Conservation (phyloP, 306 rosid species). For the Senna tora region DNA sequence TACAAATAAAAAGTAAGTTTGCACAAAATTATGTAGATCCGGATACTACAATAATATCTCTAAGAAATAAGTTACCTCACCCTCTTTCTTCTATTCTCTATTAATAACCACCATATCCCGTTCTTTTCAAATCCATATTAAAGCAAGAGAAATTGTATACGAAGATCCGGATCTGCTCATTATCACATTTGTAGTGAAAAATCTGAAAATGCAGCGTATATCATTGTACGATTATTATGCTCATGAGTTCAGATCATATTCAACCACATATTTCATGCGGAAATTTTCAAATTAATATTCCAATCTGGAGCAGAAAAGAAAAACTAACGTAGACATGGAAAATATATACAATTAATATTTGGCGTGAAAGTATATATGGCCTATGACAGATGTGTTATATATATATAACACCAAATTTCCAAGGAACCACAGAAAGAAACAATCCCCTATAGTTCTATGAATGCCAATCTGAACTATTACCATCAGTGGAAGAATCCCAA, state of each 20-base stretch:
- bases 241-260: neutral
- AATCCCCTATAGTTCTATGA: no score
- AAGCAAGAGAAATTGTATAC: no score
- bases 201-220: neutral
- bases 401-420: neutral
- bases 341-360: neutral
- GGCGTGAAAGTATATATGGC: neutral
- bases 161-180: no score
- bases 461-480: slow-evolving; percentile 13
- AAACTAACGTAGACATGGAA: neutral
- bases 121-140: no score
- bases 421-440: no score
- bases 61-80: no score
- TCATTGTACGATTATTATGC: neutral
- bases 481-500: slow-evolving; percentile 54
- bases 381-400: neutral
- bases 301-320: neutral
- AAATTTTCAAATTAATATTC: neutral
- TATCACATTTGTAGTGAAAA: neutral
- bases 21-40: no score
- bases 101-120: no score
- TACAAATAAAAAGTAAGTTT: no score
- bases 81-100: no score
- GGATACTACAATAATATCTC: no score
- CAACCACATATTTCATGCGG: neutral